phyloP scores from a whole-genome alignment of 371 early-diverging fungal genomes.

The Rhizopus sp. region DNA sequence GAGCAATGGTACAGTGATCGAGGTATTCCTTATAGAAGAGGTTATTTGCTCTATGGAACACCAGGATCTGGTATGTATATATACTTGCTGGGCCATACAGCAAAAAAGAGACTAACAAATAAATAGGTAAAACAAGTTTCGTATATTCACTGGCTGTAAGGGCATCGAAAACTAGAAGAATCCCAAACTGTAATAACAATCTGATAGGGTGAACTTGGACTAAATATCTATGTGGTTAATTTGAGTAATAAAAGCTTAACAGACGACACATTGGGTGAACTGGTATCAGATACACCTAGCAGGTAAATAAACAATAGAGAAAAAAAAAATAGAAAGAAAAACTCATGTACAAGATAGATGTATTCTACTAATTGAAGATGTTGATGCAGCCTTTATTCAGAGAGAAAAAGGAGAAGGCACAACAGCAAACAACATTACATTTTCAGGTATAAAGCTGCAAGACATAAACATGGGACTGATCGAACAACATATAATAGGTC shows the following conservation, averaged over 20 bases:
- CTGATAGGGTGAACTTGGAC: constrained; percentile 75
- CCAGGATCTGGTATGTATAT: constrained; percentile 68
- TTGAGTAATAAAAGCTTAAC: constrained; percentile 86
- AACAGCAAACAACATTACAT: constrained; percentile 47
- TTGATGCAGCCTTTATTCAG: constrained; percentile 95
- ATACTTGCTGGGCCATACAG: not conserved
- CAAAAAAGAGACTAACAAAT: not conserved
- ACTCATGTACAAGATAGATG: constrained; percentile 48
- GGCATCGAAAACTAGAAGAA: not conserved
- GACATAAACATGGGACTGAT: not conserved
- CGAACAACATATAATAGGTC: constrained; percentile 17
- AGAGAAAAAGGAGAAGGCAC: constrained; percentile 38
- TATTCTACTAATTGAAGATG: constrained; percentile 94
- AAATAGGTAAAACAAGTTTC: constrained; percentile 91
- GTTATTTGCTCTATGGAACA: constrained; percentile 70
- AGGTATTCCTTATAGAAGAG: constrained; percentile 92
- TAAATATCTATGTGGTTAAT: constrained; percentile 93
- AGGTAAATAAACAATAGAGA: not conserved
- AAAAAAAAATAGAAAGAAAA: no score
- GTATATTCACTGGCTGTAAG: constrained; percentile 90
- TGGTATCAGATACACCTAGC: not conserved
- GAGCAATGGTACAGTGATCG: constrained; percentile 89
- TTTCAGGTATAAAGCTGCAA: constrained; percentile 52
- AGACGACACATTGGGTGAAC: constrained; percentile 78
- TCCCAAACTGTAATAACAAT: not conserved